A percentile compares a stretch with the other conserved stretches of the same genome.
These are phyloP conservation scores for Pichia nakasei DNA, from an alignment of 805 yeast genomes.

Conservation along the genomic window DNA sequence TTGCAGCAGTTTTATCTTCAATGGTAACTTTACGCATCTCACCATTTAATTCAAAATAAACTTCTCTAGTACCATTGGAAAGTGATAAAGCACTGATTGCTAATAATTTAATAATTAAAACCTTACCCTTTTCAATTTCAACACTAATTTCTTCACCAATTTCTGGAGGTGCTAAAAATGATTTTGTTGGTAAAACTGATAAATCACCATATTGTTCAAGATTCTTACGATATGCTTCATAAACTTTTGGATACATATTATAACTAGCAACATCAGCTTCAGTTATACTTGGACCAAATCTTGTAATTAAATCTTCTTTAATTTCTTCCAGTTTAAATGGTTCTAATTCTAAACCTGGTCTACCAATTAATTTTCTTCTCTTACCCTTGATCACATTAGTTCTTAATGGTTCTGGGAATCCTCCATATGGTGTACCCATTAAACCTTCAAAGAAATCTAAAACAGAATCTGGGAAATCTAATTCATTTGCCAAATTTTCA, in stretches of 20 bases:
- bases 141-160: constrained; percentile 84
- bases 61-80: constrained; percentile 89
- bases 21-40: constrained; percentile 94
- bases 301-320: constrained; percentile 60
- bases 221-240: constrained; percentile 71
- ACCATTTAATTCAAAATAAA: constrained; percentile 96
- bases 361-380: constrained; percentile 77
- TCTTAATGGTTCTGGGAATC: constrained; percentile 99
- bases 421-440: constrained; percentile 99
- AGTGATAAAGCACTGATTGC: constrained; percentile 85
- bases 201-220: constrained; percentile 82
- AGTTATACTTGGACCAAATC: constrained; percentile 66
- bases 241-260: constrained; percentile 97
- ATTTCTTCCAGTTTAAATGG: constrained; percentile 75
- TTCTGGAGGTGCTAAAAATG: constrained; percentile 79
- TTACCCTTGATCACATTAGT: constrained; percentile 83
- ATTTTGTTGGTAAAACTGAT: constrained; percentile 87
- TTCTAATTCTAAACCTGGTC: constrained; percentile 87
- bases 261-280: constrained; percentile 92
- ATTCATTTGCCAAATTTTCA: constrained; percentile 71
- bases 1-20: constrained; percentile 77
- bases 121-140: constrained; percentile 91
- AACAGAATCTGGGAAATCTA: constrained; percentile 98
- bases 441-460: constrained; percentile 98
- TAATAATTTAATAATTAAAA: constrained; percentile 79